Conservation (phyloP, 495 filamentous ascomycete genomes). For the Penicillium daleae region DNA sequence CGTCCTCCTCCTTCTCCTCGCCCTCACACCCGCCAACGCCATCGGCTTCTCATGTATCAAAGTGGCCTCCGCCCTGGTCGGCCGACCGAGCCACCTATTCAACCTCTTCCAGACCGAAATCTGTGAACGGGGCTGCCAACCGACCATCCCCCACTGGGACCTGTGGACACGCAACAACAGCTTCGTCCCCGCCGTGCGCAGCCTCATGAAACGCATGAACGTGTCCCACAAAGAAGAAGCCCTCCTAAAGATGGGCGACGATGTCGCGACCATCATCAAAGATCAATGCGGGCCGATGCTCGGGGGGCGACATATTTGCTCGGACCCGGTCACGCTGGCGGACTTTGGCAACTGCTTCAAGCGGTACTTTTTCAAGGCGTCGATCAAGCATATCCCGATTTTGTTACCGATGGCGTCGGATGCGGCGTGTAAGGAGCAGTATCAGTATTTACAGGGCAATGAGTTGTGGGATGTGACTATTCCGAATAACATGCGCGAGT, state of each 20-base stretch:
- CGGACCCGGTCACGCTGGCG: slow-evolving; percentile 39
- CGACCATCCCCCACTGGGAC: slow-evolving; percentile 50
- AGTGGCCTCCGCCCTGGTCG: slow-evolving; percentile 43
- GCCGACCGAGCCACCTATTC: slow-evolving; percentile 41
- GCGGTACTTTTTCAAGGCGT: slow-evolving; percentile 42
- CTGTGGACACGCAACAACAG: slow-evolving; percentile 51
- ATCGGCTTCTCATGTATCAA: slow-evolving; percentile 43
- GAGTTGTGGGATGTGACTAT: slow-evolving; percentile 46
- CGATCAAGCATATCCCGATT: slow-evolving; percentile 37
- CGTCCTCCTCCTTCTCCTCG: slow-evolving; percentile 26
- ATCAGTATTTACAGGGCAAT: slow-evolving; percentile 39
- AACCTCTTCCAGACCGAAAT: slow-evolving; percentile 47
- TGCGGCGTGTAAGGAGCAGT: slow-evolving; percentile 42
- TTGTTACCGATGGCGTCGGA: slow-evolving; percentile 47
- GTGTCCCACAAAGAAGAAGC: slow-evolving; percentile 40
- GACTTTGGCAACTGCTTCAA: slow-evolving; percentile 52
- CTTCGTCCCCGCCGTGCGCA: slow-evolving; percentile 47
- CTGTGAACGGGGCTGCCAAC: slow-evolving; percentile 46
- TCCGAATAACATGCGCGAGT: slow-evolving; percentile 49
- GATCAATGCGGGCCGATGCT: slow-evolving; percentile 39
- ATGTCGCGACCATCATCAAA: slow-evolving; percentile 47
- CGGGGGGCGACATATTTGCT: slow-evolving; percentile 43
- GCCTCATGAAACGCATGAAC: slow-evolving; percentile 40
- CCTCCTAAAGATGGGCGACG: slow-evolving; percentile 45
- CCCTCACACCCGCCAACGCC: slow-evolving; percentile 30